These are phyloP conservation scores for Globisporangium mamillatum DNA, from an alignment of 352 stramenopile genomes.

Conservation along the genomic window DNA sequence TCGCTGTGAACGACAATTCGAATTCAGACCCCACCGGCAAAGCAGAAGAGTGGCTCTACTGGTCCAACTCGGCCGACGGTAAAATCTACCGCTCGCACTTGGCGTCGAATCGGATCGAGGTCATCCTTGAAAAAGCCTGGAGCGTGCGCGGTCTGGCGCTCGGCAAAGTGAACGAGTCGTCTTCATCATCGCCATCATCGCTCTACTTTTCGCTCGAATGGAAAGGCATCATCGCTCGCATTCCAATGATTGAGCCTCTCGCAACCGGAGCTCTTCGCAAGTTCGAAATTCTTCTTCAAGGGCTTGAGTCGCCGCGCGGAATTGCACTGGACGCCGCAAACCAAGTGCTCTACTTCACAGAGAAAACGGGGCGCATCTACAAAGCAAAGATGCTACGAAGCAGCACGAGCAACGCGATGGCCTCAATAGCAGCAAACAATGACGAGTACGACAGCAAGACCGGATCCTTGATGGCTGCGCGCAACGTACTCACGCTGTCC, in stretches of 20 bases:
- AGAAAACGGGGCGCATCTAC: constrained; percentile 68
- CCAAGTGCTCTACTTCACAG: constrained; percentile 57
- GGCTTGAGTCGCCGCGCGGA: constrained; percentile 48
- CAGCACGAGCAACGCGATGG: neutral
- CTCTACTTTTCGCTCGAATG: constrained; percentile 61
- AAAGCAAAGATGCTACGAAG: constrained; percentile 19
- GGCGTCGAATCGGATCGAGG: constrained; percentile 34
- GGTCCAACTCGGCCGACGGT: constrained; percentile 67
- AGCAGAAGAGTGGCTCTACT: constrained; percentile 48
- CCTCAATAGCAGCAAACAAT: neutral
- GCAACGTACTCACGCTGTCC: constrained; percentile 38
- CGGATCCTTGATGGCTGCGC: constrained; percentile 17
- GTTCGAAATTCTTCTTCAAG: constrained; percentile 29
- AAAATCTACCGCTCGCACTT: constrained; percentile 62
- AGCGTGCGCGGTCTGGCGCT: constrained; percentile 48
- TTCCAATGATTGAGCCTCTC: constrained; percentile 8
- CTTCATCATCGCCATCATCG: constrained; percentile 2
- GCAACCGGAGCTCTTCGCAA: neutral
- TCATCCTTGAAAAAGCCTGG: constrained; percentile 45
- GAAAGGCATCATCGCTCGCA: constrained; percentile 47
- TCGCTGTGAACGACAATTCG: constrained; percentile 36
- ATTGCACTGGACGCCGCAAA: constrained; percentile 35
- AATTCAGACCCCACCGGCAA: neutral
- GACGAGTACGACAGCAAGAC: constrained; percentile 8
- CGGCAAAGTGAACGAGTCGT: constrained; percentile 5